phyloP scores from a whole-genome alignment of 352 stramenopile species.

The Lagenidium sp. region DNA sequence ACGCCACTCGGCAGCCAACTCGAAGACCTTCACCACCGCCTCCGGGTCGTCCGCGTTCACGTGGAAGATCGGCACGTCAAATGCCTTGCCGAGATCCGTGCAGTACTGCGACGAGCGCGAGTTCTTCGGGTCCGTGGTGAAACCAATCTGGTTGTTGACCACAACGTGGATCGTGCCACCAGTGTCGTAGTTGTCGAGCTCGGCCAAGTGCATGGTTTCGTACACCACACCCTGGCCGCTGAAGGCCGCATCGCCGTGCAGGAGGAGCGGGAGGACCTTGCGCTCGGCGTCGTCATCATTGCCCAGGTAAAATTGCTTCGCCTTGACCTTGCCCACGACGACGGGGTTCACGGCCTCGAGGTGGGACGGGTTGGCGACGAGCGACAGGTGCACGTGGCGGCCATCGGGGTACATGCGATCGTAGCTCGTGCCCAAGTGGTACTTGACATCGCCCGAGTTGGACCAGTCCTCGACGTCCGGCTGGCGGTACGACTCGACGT shows the following conservation, averaged over 20 bases:
- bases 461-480: no score
- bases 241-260: slow-evolving; percentile 97
- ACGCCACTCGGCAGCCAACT: slow-evolving; percentile 86
- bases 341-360: slow-evolving; percentile 98
- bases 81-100: slow-evolving; percentile 97
- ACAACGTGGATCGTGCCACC: slow-evolving; percentile 98
- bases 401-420: slow-evolving; percentile 58
- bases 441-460: slow-evolving; percentile 87
- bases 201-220: slow-evolving; percentile 79
- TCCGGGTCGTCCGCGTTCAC: slow-evolving; percentile 98
- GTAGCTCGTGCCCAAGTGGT: slow-evolving; percentile 80
- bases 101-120: slow-evolving; percentile 96
- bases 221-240: slow-evolving; percentile 76
- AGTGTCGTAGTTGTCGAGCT: slow-evolving; percentile 92
- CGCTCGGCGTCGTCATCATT: slow-evolving; percentile 71
- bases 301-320: slow-evolving; percentile 86
- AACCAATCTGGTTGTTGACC: slow-evolving; percentile 98
- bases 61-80: slow-evolving; percentile 90
- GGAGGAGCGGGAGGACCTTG: slow-evolving; percentile 94
- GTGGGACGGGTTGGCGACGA: slow-evolving; percentile 98
- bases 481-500: slow-evolving; percentile 79
- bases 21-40: slow-evolving; percentile 87
- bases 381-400: slow-evolving; percentile 58
- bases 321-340: slow-evolving; percentile 93
- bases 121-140: slow-evolving; percentile 98